Evolutionary conservation across 2,329 filamentous ascomycete species (phyloP), one percentile per base, ranked within the genome.

Genomic region (Drechslera avenae): DNA sequence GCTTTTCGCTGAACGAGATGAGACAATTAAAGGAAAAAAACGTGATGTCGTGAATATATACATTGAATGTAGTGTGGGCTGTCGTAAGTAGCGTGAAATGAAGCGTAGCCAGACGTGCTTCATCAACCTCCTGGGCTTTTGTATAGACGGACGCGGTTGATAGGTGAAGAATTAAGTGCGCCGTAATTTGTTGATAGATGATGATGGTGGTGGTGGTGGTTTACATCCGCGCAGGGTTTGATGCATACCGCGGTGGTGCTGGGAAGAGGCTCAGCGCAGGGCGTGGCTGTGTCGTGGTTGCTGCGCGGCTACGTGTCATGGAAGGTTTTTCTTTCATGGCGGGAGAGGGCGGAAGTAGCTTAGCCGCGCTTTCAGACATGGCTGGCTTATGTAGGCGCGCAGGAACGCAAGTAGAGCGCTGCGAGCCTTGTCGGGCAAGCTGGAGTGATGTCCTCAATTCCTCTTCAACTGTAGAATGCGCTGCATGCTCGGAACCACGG

Each of bases 251-350:
- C 35, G 57, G 68, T 41, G 72, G 70, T 36, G 63, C 50, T 3
- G 72, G 72, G 31, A 74, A 74, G 18, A 74, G 63, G 36, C 65
- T 69, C 13, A 74, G 54, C 46, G 66, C 61, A 26, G 58, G 59
- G 32, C 56, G 57, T n/a, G 52, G 33, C 32, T 60, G 63, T 35
- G 60, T 65, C 4, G 63, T 63, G 18, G 63, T 73, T 1, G 66
- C 65, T 26, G 71, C 64, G 32, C 69, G 65, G 30, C 43, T 58
- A 17, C 69, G 64, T 26, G 49, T 16, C 43, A 58, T 65, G 1
- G 32, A 19, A 8, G 47, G 30, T 2, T 47, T 43, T 16, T 52
- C 41, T 21, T 60, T 56, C 10, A 46, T 17, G 5, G 40, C 8
- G 23, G 33, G 42, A 21, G 42, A 31, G 12, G 57, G 39, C 3